phyloP scores from a whole-genome alignment of 2,329 filamentous ascomycete species.

The Fusarium virguliforme region DNA sequence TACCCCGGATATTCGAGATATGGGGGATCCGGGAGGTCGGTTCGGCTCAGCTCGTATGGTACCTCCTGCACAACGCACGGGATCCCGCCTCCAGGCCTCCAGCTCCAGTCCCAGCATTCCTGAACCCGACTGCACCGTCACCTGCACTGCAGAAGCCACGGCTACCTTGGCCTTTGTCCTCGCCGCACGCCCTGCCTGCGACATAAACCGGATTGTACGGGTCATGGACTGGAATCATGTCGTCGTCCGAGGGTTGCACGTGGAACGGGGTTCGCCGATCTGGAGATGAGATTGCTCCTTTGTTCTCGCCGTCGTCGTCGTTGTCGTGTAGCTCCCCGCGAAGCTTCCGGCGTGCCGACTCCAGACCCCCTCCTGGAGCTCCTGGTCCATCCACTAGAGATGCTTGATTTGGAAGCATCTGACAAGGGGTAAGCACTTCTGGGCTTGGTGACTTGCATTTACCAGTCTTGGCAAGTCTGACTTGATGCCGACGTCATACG shows the following conservation, averaged over 20 bases:
- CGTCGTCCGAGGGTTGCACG: conserved; percentile 29
- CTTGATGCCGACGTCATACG: conserved; percentile 49
- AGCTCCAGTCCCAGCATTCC: not conserved
- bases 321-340: conserved; percentile 5
- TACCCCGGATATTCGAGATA: conserved; percentile 35
- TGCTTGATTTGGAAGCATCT: conserved; percentile 25
- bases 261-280: conserved; percentile 41
- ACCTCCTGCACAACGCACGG: conserved; percentile 8
- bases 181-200: conserved; percentile 11
- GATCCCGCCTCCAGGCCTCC: not conserved
- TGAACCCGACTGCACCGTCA: conserved; percentile 4
- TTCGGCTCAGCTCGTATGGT: conserved; percentile 19
- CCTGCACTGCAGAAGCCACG: conserved; percentile 29
- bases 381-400: conserved; percentile 30
- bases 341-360: conserved; percentile 36
- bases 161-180: conserved; percentile 18
- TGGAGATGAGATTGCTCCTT: conserved; percentile 31
- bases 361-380: conserved; percentile 23
- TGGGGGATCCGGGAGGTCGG: conserved; percentile 34
- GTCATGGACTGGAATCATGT: conserved; percentile 38
- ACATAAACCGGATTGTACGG: conserved; percentile 40
- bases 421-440: conserved; percentile 36
- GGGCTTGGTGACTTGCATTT: conserved; percentile 42
- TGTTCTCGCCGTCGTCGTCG: not conserved
- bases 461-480: conserved; percentile 43